phyloP scores from a whole-genome alignment of 345 rosid species.

The Ceriops zippeliana region DNA sequence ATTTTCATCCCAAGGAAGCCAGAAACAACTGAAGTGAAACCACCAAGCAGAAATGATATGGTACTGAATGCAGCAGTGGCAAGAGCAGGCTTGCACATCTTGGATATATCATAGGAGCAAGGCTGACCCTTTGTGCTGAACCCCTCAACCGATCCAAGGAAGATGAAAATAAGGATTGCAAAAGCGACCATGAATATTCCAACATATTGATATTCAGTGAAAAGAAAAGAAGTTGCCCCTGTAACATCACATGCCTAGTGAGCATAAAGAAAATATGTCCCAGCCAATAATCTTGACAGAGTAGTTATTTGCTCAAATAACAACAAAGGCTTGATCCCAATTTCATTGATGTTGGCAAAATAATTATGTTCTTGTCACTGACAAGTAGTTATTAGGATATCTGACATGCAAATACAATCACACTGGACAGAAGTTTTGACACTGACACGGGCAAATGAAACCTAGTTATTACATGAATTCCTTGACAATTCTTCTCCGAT shows the following conservation, averaged over 20 bases:
- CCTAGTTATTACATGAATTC: background rate
- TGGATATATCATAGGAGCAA: slow-evolving; percentile 56
- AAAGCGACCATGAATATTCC: slow-evolving; percentile 33
- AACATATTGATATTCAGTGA: slow-evolving; percentile 29
- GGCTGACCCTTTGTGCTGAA: slow-evolving; percentile 54
- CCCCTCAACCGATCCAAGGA: slow-evolving; percentile 33
- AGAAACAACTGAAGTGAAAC: slow-evolving; percentile 66
- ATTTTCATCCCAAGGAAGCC: slow-evolving; percentile 89
- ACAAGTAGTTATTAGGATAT: background rate
- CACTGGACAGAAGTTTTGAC: background rate
- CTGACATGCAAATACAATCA: background rate
- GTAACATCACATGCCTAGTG: slow-evolving; percentile 3
- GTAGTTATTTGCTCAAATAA: background rate
- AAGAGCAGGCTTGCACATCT: slow-evolving; percentile 75
- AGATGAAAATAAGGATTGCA: slow-evolving; percentile 28
- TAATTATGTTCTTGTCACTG: no score
- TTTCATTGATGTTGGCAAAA: no score
- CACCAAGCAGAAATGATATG: slow-evolving; percentile 69
- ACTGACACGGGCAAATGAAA: background rate
- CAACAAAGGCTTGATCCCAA: no score
- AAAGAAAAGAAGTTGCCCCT: slow-evolving; percentile 36
- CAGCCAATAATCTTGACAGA: background rate
- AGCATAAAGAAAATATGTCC: slow-evolving; percentile 3
- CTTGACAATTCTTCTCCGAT: background rate
- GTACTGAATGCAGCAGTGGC: slow-evolving; percentile 85